Evolutionary conservation across 2,329 filamentous ascomycete species (phyloP).

Genomic region (Mycocentrospora acerina): DNA sequence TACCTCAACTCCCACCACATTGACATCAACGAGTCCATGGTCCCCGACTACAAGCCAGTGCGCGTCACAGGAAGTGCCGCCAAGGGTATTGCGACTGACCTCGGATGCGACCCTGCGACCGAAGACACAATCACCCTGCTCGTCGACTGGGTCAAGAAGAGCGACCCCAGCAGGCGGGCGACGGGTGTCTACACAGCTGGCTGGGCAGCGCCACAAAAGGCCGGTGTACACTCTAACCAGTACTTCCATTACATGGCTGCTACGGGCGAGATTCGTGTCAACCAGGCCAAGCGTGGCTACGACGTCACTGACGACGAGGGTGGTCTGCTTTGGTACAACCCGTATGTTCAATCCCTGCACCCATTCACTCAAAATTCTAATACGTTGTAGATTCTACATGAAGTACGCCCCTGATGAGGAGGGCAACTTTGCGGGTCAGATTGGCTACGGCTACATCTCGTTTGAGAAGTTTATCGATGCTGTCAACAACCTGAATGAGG

Average conservation of each 20-base stretch:
- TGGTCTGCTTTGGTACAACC: conserved; percentile 82
- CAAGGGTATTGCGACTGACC: conserved; percentile 72
- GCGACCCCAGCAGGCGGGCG: conserved; percentile 68
- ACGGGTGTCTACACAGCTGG: conserved; percentile 91
- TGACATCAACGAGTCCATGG: conserved; percentile 91
- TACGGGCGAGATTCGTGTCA: conserved; percentile 81
- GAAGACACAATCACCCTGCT: conserved; percentile 93
- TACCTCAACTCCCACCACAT: conserved; percentile 96
- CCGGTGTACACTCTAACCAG: conserved; percentile 94
- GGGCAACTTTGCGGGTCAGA: conserved; percentile 89
- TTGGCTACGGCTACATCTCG: conserved; percentile 88
- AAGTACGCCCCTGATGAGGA: conserved; percentile 91
- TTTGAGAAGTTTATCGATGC: conserved; percentile 97
- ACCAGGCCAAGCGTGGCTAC: conserved; percentile 93
- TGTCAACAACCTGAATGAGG: conserved; percentile 75
- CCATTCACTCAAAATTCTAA: conserved; percentile 8
- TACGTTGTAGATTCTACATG: conserved; percentile 73
- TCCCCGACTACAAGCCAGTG: conserved; percentile 75
- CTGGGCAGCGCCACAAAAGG: conserved; percentile 90
- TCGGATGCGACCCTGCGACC: conserved; percentile 78
- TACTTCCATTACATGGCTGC: conserved; percentile 93
- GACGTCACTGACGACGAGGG: conserved; percentile 83
- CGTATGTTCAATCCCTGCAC: conserved; percentile 49
- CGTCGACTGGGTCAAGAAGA: conserved; percentile 80
- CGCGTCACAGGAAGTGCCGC: conserved; percentile 77